Evolutionary conservation across 116 monocot genomes (phyloP).

Genomic region (Papilionanthe hybrid): DNA sequence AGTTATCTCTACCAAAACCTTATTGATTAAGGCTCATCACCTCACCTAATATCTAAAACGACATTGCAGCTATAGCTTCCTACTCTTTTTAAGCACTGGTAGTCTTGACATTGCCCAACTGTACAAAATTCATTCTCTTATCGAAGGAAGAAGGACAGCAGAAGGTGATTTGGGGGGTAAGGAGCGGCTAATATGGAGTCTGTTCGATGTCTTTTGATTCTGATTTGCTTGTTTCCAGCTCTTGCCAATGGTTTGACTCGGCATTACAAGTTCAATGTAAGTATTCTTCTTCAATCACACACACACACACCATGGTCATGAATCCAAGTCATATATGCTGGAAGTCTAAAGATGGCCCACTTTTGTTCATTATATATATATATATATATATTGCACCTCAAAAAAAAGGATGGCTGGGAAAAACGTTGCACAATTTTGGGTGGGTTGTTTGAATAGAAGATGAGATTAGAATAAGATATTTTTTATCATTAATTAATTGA

Average conservation of each 20-base stretch:
- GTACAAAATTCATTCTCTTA: neutral
- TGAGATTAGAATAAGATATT: too few species aligned
- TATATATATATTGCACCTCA: too few species aligned
- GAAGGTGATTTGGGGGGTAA: neutral
- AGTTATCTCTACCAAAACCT: constrained; percentile 34
- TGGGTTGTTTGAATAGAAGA: too few species aligned
- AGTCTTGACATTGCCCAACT: constrained; percentile 11
- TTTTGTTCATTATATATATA: too few species aligned
- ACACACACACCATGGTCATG: too few species aligned
- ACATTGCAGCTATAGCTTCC: constrained; percentile 18
- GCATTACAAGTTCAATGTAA: constrained; percentile 57
- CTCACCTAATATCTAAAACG: constrained; percentile 41
- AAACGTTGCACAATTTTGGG: too few species aligned
- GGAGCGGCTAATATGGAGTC: constrained; percentile 13
- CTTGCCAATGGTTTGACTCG: constrained; percentile 21
- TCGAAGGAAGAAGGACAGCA: neutral
- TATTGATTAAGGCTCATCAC: constrained; percentile 28
- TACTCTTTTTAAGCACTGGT: constrained; percentile 19
- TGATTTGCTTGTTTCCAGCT: constrained; percentile 15
- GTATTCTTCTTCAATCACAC: neutral
- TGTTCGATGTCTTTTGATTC: neutral
- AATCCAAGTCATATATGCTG: too few species aligned
- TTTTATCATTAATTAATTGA: too few species aligned
- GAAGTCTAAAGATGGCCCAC: too few species aligned
- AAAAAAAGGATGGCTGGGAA: too few species aligned